These are phyloP conservation scores for Rutstroemia sp. DNA, from an alignment of 2,329 filamentous ascomycete species.

Conservation along the genomic window DNA sequence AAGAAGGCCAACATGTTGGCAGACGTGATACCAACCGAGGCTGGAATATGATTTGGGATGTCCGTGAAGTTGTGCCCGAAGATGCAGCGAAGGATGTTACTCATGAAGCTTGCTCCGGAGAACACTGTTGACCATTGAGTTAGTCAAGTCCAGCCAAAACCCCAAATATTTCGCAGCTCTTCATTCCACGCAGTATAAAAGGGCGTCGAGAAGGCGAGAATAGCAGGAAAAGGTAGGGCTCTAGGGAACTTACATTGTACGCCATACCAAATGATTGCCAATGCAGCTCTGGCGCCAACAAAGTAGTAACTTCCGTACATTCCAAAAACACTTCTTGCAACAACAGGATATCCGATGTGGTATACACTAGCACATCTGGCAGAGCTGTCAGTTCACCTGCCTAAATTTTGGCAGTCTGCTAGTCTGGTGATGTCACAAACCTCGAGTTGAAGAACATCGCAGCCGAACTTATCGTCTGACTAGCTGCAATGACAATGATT, in stretches of 20 bases:
- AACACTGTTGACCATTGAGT: constrained; percentile 24
- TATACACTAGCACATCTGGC: constrained; percentile 31
- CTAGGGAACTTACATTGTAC: constrained; percentile 49
- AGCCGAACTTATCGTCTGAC: constrained; percentile 35
- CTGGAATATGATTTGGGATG: constrained; percentile 34
- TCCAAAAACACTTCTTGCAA: constrained; percentile 34
- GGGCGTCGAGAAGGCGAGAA: too few relatives aligned
- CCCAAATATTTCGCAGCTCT: background rate
- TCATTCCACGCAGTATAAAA: background rate
- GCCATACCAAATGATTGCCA: constrained; percentile 51
- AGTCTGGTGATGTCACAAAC: constrained; percentile 6
- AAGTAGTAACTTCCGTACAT: constrained; percentile 37
- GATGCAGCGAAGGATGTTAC: constrained; percentile 37
- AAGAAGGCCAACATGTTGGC: constrained; percentile 40
- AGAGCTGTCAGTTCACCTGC: background rate
- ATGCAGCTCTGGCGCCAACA: constrained; percentile 35
- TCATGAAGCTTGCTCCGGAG: constrained; percentile 43
- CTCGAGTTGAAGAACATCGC: constrained; percentile 39
- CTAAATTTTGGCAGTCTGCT: background rate
- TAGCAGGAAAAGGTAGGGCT: constrained; percentile 23
- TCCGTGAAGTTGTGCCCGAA: constrained; percentile 28
- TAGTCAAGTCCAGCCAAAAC: background rate
- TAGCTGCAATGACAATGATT: constrained; percentile 38
- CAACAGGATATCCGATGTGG: constrained; percentile 35
- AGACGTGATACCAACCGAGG: constrained; percentile 33